These are phyloP conservation scores for Yarrowia alimentaria DNA, from an alignment of 805 yeast species.

Conservation along the genomic window DNA sequence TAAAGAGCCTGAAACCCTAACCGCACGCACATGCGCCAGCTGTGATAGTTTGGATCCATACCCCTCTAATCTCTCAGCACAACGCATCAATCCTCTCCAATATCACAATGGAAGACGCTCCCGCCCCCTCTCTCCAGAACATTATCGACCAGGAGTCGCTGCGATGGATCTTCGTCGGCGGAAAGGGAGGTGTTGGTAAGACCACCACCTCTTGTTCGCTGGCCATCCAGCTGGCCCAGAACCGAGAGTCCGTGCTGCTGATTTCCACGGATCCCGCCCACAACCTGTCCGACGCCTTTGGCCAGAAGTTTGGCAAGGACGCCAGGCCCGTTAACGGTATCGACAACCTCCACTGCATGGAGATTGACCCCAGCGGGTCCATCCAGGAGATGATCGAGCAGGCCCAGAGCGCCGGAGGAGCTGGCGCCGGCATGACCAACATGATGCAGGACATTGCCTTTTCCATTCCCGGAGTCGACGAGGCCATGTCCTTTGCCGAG, in stretches of 20 bases:
- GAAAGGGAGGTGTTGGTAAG: slow-evolving; percentile 99
- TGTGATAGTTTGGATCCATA: neutral
- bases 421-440: slow-evolving; percentile 56
- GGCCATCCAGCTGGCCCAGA: slow-evolving; percentile 87
- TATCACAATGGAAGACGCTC: slow-evolving; percentile 30
- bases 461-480: slow-evolving; percentile 97
- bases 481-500: slow-evolving; percentile 96
- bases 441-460: slow-evolving; percentile 90
- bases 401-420: slow-evolving; percentile 39
- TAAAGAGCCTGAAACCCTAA: neutral
- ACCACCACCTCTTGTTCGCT: slow-evolving; percentile 96
- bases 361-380: slow-evolving; percentile 93
- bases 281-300: slow-evolving; percentile 94
- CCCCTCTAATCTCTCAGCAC: neutral
- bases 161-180: slow-evolving; percentile 98
- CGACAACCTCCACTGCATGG: slow-evolving; percentile 91
- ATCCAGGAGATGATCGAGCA: slow-evolving; percentile 71
- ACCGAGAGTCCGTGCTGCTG: slow-evolving; percentile 78
- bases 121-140: slow-evolving; percentile 45
- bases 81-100: neutral
- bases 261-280: slow-evolving; percentile 99
- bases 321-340: slow-evolving; percentile 92
- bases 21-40: neutral
- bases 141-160: slow-evolving; percentile 50
- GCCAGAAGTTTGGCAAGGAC: slow-evolving; percentile 96